Base-by-base conservation (phyloP, 2,329 filamentous ascomycete species). In the Raffaelea deltoideospora region DNA sequence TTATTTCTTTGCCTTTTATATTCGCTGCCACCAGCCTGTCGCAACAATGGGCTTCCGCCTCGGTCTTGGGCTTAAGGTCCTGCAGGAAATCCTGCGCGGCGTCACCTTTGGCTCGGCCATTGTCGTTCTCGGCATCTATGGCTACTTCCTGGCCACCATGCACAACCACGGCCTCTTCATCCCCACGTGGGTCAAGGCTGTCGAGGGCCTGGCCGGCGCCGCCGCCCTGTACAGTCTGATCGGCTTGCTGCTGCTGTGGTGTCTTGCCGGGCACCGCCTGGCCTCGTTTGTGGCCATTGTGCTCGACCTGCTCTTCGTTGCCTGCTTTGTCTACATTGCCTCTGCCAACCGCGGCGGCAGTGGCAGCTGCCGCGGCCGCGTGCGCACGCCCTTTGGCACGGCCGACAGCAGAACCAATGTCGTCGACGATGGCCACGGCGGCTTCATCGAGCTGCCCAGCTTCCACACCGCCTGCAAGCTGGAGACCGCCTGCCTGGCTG, bases 141-240 rank as follows among this genome's bases (percentile, higher is more conserved):
- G 76, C 34, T 94, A 92, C 66, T 92, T 86, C 66, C 72, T 95
- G 34, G 74, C 79, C 9, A 69, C 79, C 9, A 70, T 87, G 13
- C 55, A 69, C 43, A 72, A 78, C 49, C 73, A 84, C 57, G 49
- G 75, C 46, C 55, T 77, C 13, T 39, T 50, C 40, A 86, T 87
- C 45, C 63, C 69, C 15, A 72, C 57, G 46, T 78, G 71, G 60
- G 60, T 79, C 41, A 76, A 77, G 38, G 83, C 82, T 21, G 81
- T 90, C 38, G 76, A 77, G 50, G 84, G 83, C 44, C 76, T 95
- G 41, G 69, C 82, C 0, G 87, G 86, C 35, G 68, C 69, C 2
- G 82, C 75, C 3, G 70, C 78, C 0, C 53, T 92, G 9, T 95
- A 94, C 63, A 75, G 76, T 35, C 58, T 84, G 41, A 56, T 79